phyloP scores from a whole-genome alignment of 768 basidiomycete species.

The Termitomyces titanicus region DNA sequence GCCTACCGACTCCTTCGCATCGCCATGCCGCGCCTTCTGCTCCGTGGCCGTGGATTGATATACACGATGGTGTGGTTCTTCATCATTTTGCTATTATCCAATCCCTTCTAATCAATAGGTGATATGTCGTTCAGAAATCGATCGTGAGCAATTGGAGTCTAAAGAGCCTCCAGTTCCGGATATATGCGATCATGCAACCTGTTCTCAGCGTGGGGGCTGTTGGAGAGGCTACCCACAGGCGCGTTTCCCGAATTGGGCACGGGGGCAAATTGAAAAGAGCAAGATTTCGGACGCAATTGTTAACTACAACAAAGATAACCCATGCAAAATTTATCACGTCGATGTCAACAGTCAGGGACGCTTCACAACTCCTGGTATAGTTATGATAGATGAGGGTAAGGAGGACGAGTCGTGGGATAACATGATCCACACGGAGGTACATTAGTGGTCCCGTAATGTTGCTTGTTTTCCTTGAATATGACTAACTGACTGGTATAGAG shows the following conservation, averaged over 20 bases:
- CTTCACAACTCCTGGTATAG: constrained; percentile 28
- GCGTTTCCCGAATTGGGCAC: constrained; percentile 56
- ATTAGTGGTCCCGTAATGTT: constrained; percentile 12
- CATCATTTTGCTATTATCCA: neutral
- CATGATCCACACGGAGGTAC: constrained; percentile 31
- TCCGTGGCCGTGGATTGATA: constrained; percentile 45
- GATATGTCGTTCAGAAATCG: constrained; percentile 27
- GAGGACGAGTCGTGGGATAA: constrained; percentile 34
- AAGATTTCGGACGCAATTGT: constrained; percentile 34
- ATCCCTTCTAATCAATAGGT: neutral
- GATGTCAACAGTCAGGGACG: constrained; percentile 36
- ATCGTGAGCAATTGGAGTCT: constrained; percentile 27
- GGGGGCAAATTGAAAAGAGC: constrained; percentile 37
- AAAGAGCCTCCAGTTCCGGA: constrained; percentile 31
- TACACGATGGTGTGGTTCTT: constrained; percentile 29
- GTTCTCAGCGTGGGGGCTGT: constrained; percentile 26
- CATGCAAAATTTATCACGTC: constrained; percentile 34
- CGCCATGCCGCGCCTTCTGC: constrained; percentile 44
- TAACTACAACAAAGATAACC: constrained; percentile 22
- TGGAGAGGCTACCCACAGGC: constrained; percentile 43
- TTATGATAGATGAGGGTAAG: constrained; percentile 19
- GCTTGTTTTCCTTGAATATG: neutral
- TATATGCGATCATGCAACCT: constrained; percentile 32
- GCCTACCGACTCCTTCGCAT: constrained; percentile 35
- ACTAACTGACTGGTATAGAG: constrained; percentile 20